Conservation (phyloP, 116 monocot genomes). For the Posidonia oceanica region DNA sequence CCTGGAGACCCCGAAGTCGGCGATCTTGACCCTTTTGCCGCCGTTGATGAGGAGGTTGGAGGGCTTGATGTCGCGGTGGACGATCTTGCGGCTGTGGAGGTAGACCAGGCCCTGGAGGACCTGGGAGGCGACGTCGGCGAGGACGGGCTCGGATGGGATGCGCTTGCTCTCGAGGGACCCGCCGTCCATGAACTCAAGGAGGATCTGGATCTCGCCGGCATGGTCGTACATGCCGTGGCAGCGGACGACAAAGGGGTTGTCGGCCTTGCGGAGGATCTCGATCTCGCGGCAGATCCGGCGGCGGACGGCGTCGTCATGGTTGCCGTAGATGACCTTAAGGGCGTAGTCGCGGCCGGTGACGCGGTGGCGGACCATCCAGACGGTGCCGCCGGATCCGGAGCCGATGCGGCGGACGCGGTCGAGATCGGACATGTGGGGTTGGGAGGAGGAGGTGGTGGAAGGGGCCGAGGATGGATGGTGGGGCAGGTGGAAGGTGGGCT, state of each 20-base stretch:
- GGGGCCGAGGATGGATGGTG: not conserved
- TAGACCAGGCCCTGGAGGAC: slow-evolving; percentile 36
- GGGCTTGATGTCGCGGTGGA: slow-evolving; percentile 57
- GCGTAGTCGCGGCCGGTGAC: slow-evolving; percentile 20
- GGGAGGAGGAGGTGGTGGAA: not conserved
- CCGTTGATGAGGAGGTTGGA: slow-evolving; percentile 37
- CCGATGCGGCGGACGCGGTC: slow-evolving; percentile 35
- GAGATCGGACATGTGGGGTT: slow-evolving; percentile 20
- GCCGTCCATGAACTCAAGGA: slow-evolving; percentile 53
- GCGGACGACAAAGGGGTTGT: slow-evolving; percentile 38
- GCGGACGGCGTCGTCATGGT: slow-evolving; percentile 32
- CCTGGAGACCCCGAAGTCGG: slow-evolving; percentile 39
- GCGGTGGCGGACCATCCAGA: slow-evolving; percentile 41
- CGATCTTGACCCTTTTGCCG: slow-evolving; percentile 31
- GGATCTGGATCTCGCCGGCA: slow-evolving; percentile 46
- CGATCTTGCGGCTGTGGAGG: slow-evolving; percentile 36
- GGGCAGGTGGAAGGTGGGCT: slow-evolving; percentile 3
- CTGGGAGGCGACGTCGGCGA: slow-evolving; percentile 34
- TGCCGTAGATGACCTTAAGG: slow-evolving; percentile 42
- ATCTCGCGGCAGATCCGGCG: slow-evolving; percentile 53
- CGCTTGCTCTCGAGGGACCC: slow-evolving; percentile 30
- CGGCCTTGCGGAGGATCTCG: slow-evolving; percentile 37
- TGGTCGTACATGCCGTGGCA: slow-evolving; percentile 46
- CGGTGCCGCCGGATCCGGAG: slow-evolving; percentile 32
- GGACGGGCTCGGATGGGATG: slow-evolving; percentile 20